Base-by-base conservation (phyloP, 1,284 basidiomycete species). In the Rhodotorula sp. region DNA sequence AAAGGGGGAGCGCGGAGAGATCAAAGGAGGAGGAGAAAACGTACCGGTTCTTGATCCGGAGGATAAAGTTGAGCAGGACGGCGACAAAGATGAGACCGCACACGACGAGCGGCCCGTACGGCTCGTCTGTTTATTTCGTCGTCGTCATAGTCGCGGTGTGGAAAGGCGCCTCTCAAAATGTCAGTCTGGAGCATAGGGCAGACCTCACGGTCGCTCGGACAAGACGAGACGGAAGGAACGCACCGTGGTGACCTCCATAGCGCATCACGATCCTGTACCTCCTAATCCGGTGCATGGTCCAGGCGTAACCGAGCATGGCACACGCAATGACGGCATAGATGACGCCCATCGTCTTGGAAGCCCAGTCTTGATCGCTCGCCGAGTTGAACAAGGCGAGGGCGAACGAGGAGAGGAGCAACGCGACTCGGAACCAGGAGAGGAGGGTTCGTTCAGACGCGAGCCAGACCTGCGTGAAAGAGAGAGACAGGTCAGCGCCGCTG, bases 191-290 rank as follows among this genome's bases (percentile, higher is more conserved):
- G 3, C 12, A 22, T n/a, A 54, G 14, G 8, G n/a, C 26, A 29
- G 42, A 22, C 20, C n/a, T 45, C 26, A 4, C 44, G 22, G 17
- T n/a, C n/a, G n/a, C n/a, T n/a, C 33, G 42, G 18, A 7, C 44
- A n/a, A 60, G 60, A 69, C 29, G 17, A 66, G 62, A 12, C 61
- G n/a, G 29, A 15, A 26, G 18, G 55, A 33, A 49, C 85, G 55
- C 69, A 94, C 93, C 93, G 78, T 97, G 96, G 78, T 90, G 88
- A 4, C 92, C 91, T n/a, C 93, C 89, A 82, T 95, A 91, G 63
- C 93, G 86, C 72, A 89, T 87, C 44, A 91, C 89, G 77, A 99
- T 98, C 86, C 94, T 88, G 58, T 90, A 90, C 65, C 98, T 88
- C 60, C 95, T 87, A 73, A 88, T 86, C 80, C 97, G 93, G 81